phyloP scores from a whole-genome alignment of 2,329 filamentous ascomycete genomes.

The Phialophora macrospora region DNA sequence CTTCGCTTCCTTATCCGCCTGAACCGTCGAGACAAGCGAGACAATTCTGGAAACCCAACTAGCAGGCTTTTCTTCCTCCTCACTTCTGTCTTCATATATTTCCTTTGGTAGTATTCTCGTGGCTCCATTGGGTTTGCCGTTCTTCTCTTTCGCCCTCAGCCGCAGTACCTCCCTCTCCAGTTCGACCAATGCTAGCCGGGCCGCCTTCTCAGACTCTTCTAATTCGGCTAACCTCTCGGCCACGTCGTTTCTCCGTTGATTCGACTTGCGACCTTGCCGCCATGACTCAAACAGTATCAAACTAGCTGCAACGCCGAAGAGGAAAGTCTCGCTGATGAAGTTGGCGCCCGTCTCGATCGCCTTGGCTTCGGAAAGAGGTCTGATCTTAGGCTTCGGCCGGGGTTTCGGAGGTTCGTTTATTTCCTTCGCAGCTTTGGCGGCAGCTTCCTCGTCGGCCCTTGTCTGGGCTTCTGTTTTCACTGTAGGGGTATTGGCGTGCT shows the following conservation, averaged over 20 bases:
- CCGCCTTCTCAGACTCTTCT: conserved; percentile 55
- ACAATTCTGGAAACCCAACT: conserved; percentile 45
- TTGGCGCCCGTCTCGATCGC: conserved; percentile 72
- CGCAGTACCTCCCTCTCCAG: conserved; percentile 54
- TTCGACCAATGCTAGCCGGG: conserved; percentile 49
- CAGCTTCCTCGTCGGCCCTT: conserved; percentile 59
- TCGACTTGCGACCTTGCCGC: conserved; percentile 66
- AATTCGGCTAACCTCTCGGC: conserved; percentile 63
- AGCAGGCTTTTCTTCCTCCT: conserved; percentile 38
- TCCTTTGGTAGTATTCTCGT: conserved; percentile 50
- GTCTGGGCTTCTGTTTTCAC: conserved; percentile 67
- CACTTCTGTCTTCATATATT: conserved; percentile 46
- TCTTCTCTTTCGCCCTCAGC: conserved; percentile 47
- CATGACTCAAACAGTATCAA: conserved; percentile 67
- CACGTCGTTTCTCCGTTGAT: conserved; percentile 63
- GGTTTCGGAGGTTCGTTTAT: conserved; percentile 56
- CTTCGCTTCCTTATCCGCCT: conserved; percentile 44
- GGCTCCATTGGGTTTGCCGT: conserved; percentile 31
- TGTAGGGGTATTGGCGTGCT: conserved; percentile 60
- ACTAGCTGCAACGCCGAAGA: conserved; percentile 67
- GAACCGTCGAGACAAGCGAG: conserved; percentile 43
- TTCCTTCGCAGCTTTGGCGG: conserved; percentile 49
- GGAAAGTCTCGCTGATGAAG: conserved; percentile 70
- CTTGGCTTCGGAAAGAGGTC: conserved; percentile 68
- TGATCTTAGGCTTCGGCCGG: conserved; percentile 58